Base-by-base conservation (phyloP, 352 stramenopile genomes). In the Bremia lactucae region DNA sequence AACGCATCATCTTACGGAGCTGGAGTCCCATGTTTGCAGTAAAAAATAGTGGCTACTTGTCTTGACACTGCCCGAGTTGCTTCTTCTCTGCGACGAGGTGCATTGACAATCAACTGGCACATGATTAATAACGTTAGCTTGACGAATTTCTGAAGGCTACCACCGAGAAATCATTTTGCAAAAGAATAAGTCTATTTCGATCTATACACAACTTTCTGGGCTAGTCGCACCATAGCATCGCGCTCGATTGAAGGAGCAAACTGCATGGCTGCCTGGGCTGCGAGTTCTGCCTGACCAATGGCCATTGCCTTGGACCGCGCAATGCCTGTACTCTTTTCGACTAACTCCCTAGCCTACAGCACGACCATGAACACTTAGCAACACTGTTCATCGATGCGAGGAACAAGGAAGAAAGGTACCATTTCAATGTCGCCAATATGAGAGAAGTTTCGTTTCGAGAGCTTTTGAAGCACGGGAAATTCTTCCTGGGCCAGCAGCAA, bases 401-500 rank as follows among this genome's bases (percentile, higher is more conserved):
- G 35, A 6, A 22, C 26, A 29, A 8, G 16, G 4, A 10, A 6
- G 15, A 9, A 2, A 71, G 69, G 23, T 52, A 82, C 73, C 67
- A 72, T 52, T 35, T 98, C 85, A 49, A 97, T 92, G 65, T 98
- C 93, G 31, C 92, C 95, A 20, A 77, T 55, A 36, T 83, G 55
- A 24, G 69, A 66, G 59, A 98, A 98, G 54, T 98, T 97, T 47
- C 94, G 82, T 42, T 74, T 68, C 11, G 85, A 72, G 8, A 96
- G 71, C 33, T 94, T 73, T 23, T 83, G 83, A 31, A 98, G 61
- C 36, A 96, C 65, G 2, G 91, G 92, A 48, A 95, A 94, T 62
- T 94, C 76, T 55, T 98, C 81, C 43, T 96, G 86, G 13, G 95
- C 95, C 21, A 98, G 94, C 25, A 99, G 69, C 36, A 98, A 71